These are phyloP conservation scores for Nothopassalora personata DNA, from an alignment of 2,329 filamentous ascomycete genomes.

Conservation along the genomic window DNA sequence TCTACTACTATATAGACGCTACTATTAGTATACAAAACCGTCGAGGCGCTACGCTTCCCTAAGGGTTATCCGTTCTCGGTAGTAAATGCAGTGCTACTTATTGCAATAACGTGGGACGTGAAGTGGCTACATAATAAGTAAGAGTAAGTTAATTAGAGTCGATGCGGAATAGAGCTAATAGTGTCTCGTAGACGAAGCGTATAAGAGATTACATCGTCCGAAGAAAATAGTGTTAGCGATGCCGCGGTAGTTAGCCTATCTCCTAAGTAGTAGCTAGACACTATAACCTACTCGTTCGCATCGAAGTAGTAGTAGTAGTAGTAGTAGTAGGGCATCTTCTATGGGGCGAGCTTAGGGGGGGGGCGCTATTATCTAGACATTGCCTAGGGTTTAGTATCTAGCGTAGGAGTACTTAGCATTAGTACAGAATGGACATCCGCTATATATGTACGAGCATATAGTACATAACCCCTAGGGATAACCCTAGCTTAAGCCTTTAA, in stretches of 20 bases:
- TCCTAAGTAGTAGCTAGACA: neutral
- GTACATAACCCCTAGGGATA: no score
- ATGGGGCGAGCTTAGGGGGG: no score
- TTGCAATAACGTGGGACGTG: constrained; percentile 20
- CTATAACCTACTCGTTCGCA: no score
- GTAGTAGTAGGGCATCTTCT: no score
- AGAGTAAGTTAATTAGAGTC: constrained; percentile 6
- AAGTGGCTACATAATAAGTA: constrained; percentile 10
- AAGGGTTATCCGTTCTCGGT: constrained; percentile 43
- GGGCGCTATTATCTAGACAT: no score
- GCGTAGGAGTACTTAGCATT: no score
- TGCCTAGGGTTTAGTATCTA: no score
- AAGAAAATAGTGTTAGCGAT: neutral
- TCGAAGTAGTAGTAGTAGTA: no score
- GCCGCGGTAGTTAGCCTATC: neutral
- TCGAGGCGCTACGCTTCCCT: constrained; percentile 40
- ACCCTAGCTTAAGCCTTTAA: no score
- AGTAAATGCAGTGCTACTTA: constrained; percentile 36
- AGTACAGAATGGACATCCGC: no score
- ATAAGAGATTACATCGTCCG: neutral
- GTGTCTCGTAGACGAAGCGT: neutral
- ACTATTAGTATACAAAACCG: constrained; percentile 47
- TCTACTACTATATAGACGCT: constrained; percentile 54
- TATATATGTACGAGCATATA: no score
- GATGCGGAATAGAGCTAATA: neutral